Evolutionary conservation across 495 filamentous ascomycete species (phyloP), one percentile per base, ranked within the genome.

Genomic region (Tuber calosporum): DNA sequence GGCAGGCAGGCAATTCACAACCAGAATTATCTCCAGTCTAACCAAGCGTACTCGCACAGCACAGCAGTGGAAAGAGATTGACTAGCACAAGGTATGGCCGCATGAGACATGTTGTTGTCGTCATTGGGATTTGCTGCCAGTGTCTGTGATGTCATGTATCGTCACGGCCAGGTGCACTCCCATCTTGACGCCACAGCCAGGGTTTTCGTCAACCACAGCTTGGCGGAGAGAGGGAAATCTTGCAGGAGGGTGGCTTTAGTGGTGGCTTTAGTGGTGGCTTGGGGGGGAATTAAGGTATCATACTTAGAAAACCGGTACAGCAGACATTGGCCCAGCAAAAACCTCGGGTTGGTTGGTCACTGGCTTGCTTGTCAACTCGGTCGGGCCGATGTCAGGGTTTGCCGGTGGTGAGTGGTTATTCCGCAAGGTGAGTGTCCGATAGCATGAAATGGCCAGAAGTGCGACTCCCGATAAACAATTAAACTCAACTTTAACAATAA

Each of bases 141-240:
- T 53, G 17, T 62, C n/a, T 4, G 53, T 62, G 53, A 77, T 71
- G 76, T 73, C 70, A 77, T 77, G 8, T 69, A 72, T 78, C 76
- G 70, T 78, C 76, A 62, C 26, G n/a, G n/a, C n/a, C n/a, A n/a
- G n/a, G n/a, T 11, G n/a, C 45, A 40, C 11, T 30, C 53, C n/a
- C n/a, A 62, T 30, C 26, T 0, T 1, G 53, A 8, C 53, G 53
- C 53, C 53, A 62, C 53, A 30, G 53, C 53, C 26, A 3, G n/a
- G n/a, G 13, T 58, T 13, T 26, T 13, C 22, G 53, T 11, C 17
- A 62, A 26, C 53, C 53, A 62, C 53, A 30, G 53, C 53, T 62
- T 62, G n/a, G 53, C 53, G 11, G 53, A 62, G 26, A 9, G 53
- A 7, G 8, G 6, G n/a, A 26, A 13, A 62, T 13, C n/a, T 26